Percentiles rank a stretch among this genome's conserved stretches.
phyloP scores from a whole-genome alignment of 768 basidiomycete genomes.

The Russula vinacea region DNA sequence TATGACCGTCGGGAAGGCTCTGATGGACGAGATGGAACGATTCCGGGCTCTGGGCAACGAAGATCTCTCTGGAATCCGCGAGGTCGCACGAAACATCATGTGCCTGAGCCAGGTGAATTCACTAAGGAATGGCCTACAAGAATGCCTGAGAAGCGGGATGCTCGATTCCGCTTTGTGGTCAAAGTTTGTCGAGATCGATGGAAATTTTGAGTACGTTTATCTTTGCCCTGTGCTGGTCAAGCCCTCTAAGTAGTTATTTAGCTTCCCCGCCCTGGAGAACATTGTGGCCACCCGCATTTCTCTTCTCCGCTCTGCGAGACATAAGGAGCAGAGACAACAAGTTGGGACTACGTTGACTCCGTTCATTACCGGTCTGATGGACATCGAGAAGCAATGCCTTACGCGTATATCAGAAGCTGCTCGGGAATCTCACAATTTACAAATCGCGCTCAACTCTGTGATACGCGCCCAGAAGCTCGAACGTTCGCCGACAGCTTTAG shows the following conservation, averaged over 20 bases:
- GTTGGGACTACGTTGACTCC: constrained; percentile 68
- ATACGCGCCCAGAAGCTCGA: constrained; percentile 69
- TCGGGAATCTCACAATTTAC: constrained; percentile 60
- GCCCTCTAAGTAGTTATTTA: constrained; percentile 36
- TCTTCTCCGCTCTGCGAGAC: constrained; percentile 66
- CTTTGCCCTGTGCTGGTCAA: background rate
- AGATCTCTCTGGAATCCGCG: constrained; percentile 71
- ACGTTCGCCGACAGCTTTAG: constrained; percentile 44
- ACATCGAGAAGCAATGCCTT: constrained; percentile 68
- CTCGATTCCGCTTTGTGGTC: constrained; percentile 40
- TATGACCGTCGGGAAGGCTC: constrained; percentile 45
- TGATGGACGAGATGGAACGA: constrained; percentile 59
- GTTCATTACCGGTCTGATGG: constrained; percentile 47
- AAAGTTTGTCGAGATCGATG: constrained; percentile 47
- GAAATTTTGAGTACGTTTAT: constrained; percentile 61
- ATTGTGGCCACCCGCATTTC: constrained; percentile 80
- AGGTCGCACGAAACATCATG: constrained; percentile 67
- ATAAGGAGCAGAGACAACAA: constrained; percentile 69
- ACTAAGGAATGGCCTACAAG: constrained; percentile 51
- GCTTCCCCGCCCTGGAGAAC: constrained; percentile 72
- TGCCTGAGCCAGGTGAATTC: constrained; percentile 72
- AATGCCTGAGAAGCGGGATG: constrained; percentile 37
- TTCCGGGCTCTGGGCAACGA: constrained; percentile 70
- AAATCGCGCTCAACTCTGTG: constrained; percentile 84
- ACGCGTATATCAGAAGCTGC: constrained; percentile 70